phyloP scores from a whole-genome alignment of 805 yeast species.

The Saccharomyces jurei region DNA sequence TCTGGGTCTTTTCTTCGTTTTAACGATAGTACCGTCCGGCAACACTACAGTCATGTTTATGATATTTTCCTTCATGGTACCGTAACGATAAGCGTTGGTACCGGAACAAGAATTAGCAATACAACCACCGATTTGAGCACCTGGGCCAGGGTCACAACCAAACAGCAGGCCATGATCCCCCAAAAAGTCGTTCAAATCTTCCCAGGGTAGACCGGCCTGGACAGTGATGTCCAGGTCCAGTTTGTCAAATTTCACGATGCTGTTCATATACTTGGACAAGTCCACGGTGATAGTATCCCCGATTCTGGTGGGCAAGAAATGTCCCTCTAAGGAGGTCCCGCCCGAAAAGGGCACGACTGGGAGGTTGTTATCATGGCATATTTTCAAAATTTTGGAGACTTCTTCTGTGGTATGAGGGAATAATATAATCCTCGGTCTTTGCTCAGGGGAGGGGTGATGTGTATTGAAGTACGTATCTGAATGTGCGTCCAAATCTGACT shows the following conservation, averaged over 20 bases:
- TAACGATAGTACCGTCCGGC: slow-evolving; percentile 72
- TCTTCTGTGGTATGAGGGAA: slow-evolving; percentile 61
- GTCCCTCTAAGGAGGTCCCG: slow-evolving; percentile 78
- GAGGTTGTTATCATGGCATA: slow-evolving; percentile 50
- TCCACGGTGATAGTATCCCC: slow-evolving; percentile 60
- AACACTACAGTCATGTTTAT: slow-evolving; percentile 62
- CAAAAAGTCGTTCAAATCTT: slow-evolving; percentile 49
- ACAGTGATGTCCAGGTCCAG: slow-evolving; percentile 65
- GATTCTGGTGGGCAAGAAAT: slow-evolving; percentile 59
- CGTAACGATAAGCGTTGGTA: slow-evolving; percentile 69
- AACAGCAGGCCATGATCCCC: slow-evolving; percentile 46
- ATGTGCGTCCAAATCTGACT: slow-evolving; percentile 41
- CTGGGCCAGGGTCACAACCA: slow-evolving; percentile 77
- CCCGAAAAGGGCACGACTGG: slow-evolving; percentile 78
- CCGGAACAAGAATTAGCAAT: slow-evolving; percentile 74
- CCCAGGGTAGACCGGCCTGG: slow-evolving; percentile 79
- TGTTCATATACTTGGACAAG: slow-evolving; percentile 46
- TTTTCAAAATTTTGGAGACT: slow-evolving; percentile 53
- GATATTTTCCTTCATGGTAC: slow-evolving; percentile 72
- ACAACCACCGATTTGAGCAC: slow-evolving; percentile 75
- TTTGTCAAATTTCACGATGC: slow-evolving; percentile 47
- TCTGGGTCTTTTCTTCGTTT: slow-evolving; percentile 66
- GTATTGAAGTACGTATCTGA: slow-evolving; percentile 55
- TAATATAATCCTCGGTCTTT: slow-evolving; percentile 50
- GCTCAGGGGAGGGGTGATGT: slow-evolving; percentile 52